phyloP scores from a whole-genome alignment of 371 early-diverging fungal species.

The Encephalitozoon hellem region DNA sequence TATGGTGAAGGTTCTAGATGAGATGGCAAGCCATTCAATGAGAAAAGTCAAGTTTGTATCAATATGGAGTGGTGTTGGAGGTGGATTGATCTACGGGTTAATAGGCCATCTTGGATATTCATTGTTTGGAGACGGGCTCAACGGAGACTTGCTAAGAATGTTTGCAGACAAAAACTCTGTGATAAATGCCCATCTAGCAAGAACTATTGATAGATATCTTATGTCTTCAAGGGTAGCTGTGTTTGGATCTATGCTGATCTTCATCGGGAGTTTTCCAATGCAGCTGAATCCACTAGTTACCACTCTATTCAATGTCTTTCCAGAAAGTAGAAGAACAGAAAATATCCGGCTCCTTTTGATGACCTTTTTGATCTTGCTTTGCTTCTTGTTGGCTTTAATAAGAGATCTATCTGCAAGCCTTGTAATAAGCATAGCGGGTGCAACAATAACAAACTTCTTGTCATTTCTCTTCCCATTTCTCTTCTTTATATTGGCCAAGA shows the following conservation, averaged over 20 bases:
- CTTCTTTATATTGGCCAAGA: neutral
- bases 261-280: conserved; percentile 12
- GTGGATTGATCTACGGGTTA: conserved; percentile 38
- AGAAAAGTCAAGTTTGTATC: conserved; percentile 33
- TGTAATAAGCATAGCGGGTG: conserved; percentile 1
- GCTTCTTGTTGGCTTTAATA: neutral
- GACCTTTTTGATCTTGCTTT: neutral
- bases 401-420: neutral
- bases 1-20: conserved; percentile 49
- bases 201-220: neutral
- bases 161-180: neutral
- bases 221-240: neutral
- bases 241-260: conserved; percentile 3
- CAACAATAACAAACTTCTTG: neutral
- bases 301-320: conserved; percentile 3
- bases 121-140: neutral
- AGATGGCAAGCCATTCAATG: conserved; percentile 30
- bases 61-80: conserved; percentile 2
- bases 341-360: neutral
- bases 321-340: neutral
- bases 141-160: neutral
- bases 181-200: neutral
- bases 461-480: conserved; percentile 10
- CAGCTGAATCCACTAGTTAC: conserved; percentile 7
- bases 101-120: conserved; percentile 51